Percentiles rank a stretch among this genome's conserved stretches.
phyloP scores from a whole-genome alignment of 1,284 basidiomycete species.

The Pholiota adiposa region DNA sequence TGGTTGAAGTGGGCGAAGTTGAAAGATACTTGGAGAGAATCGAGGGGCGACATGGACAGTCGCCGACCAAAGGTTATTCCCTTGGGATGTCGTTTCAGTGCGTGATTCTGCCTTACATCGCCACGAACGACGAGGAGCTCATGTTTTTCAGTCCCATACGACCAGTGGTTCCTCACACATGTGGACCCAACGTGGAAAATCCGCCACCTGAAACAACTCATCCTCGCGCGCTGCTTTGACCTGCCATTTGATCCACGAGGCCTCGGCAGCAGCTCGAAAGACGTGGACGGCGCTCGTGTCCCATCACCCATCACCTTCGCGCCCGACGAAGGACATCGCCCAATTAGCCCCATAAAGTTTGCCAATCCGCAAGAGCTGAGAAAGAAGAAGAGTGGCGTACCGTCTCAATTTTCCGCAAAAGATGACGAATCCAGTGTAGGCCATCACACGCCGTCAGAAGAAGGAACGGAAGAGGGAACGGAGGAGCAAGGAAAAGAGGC shows the following conservation, averaged over 20 bases:
- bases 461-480: slow-evolving; percentile 3
- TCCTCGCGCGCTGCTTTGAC: slow-evolving; percentile 57
- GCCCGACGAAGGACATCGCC: slow-evolving; percentile 43
- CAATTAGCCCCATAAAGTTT: slow-evolving; percentile 65
- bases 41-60: slow-evolving; percentile 3
- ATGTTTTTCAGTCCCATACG: slow-evolving; percentile 55
- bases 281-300: slow-evolving; percentile 32
- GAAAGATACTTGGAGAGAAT: too few species aligned
- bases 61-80: slow-evolving; percentile 26
- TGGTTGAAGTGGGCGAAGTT: too few species aligned
- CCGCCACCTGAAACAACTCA: slow-evolving; percentile 59
- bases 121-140: neutral
- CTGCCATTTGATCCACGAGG: slow-evolving; percentile 30
- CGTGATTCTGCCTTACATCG: slow-evolving; percentile 24
- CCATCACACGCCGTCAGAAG: neutral
- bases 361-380: slow-evolving; percentile 32
- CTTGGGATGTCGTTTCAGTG: slow-evolving; percentile 59
- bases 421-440: neutral
- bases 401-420: neutral
- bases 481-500: slow-evolving; percentile 20
- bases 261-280: slow-evolving; percentile 4
- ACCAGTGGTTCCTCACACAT: slow-evolving; percentile 75
- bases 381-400: slow-evolving; percentile 30
- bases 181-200: slow-evolving; percentile 61
- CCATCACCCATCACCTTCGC: slow-evolving; percentile 51